Conservation (phyloP, 768 basidiomycete species). For the Suillus sp. region DNA sequence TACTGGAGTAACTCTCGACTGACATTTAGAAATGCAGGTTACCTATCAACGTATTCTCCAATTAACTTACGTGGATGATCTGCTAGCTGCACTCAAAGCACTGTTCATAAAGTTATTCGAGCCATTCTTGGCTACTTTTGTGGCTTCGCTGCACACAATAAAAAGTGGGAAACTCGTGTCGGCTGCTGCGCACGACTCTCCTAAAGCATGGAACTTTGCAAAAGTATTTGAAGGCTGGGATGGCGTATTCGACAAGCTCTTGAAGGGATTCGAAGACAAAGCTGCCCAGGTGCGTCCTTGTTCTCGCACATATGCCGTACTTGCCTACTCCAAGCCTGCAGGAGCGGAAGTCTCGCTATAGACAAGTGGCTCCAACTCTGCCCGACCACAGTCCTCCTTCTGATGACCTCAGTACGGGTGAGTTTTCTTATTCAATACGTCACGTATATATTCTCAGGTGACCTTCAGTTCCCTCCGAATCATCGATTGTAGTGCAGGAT, state of each 20-base stretch:
- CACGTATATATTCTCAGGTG: neutral
- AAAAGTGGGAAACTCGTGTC: constrained; percentile 42
- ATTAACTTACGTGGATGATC: constrained; percentile 89
- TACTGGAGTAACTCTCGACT: constrained; percentile 10
- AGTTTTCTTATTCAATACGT: constrained; percentile 19
- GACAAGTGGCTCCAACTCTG: constrained; percentile 37
- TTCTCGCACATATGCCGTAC: neutral
- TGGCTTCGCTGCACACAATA: constrained; percentile 76
- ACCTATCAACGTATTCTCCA: constrained; percentile 97
- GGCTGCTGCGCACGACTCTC: constrained; percentile 37
- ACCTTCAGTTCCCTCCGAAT: constrained; percentile 47
- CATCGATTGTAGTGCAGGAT: constrained; percentile 59
- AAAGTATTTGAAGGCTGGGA: constrained; percentile 83
- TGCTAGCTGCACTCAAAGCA: constrained; percentile 76
- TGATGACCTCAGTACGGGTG: constrained; percentile 62
- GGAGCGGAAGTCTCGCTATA: constrained; percentile 74
- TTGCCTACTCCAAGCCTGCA: constrained; percentile 29
- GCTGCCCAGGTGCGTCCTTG: constrained; percentile 57
- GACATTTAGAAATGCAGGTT: constrained; percentile 52
- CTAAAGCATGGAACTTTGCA: constrained; percentile 65
- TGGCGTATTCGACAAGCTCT: constrained; percentile 70
- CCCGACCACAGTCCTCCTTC: constrained; percentile 49
- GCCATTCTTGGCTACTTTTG: constrained; percentile 80
- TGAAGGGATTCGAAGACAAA: constrained; percentile 74
- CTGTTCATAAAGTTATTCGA: constrained; percentile 88